phyloP scores from a whole-genome alignment of 495 filamentous ascomycete species.

The Pseudomonodictys pantanalensis region DNA sequence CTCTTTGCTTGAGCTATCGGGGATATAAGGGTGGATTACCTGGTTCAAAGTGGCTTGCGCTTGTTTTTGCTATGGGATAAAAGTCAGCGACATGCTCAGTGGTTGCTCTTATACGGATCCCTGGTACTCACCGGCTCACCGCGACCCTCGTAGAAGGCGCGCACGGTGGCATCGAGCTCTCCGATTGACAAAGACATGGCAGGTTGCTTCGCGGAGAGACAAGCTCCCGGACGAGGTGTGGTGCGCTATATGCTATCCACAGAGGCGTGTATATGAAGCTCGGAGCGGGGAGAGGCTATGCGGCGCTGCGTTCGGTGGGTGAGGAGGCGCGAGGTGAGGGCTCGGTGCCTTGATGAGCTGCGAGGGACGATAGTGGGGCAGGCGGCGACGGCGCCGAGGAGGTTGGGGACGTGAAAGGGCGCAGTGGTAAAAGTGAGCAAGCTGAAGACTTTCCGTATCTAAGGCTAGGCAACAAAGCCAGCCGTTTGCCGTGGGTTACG shows the following conservation, averaged over 20 bases:
- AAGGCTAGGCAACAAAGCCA: too few relatives aligned
- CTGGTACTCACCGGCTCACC: conserved; percentile 71
- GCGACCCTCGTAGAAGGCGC: conserved; percentile 92
- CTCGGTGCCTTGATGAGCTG: background rate
- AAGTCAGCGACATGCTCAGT: conserved; percentile 18
- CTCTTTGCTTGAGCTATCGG: conserved; percentile 1
- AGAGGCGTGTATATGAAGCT: too few relatives aligned
- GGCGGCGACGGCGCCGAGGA: background rate
- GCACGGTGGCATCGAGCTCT: conserved; percentile 94
- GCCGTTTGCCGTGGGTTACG: too few relatives aligned
- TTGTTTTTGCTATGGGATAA: conserved; percentile 77
- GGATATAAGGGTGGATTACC: conserved; percentile 51
- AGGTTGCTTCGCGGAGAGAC: conserved; percentile 23
- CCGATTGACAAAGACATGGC: conserved; percentile 70
- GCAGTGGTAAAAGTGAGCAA: background rate
- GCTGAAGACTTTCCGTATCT: background rate
- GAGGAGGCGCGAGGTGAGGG: background rate
- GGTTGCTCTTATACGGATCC: background rate
- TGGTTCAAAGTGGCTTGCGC: conserved; percentile 92
- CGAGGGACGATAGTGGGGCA: background rate
- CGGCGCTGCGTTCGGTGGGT: background rate
- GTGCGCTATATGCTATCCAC: too few relatives aligned
- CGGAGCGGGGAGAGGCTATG: background rate
- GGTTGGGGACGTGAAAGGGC: background rate
- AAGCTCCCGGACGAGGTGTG: conserved; percentile 21